Evolutionary conservation across 164 flowering plant genomes (phyloP), one percentile per base, ranked within the genome.

Genomic region (Vitis cinerea): DNA sequence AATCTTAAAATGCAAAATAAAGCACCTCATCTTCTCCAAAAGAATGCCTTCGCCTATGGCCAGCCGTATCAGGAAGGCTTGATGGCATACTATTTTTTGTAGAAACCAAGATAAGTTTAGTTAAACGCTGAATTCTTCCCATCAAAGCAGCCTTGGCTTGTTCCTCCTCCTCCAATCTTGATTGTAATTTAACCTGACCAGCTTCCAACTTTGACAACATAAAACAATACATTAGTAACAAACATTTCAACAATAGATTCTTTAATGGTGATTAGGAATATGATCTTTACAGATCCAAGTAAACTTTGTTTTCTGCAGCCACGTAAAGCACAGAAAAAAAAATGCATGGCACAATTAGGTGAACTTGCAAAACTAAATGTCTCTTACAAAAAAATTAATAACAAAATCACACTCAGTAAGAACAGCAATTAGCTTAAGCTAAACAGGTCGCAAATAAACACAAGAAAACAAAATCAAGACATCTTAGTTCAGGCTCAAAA

Each of bases 161-260:
- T 75, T 93, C 98, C 79, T 93, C 98, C 75, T 93, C 97, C 74
- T 93, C 98, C 79, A 91, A 76, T 80, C 94, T 82, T 71, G 98
- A 90, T 75, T 86, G 94, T 67, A 91, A 66, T 79, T 92, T 89
- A 59, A 88, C 84, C 75, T 92, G 96, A 65, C 95, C 96, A 66
- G 88, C 94, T 83, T 92, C 94, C 66, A 90, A 78, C 97, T 92
- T 81, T 53, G 63, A 57, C 49, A 79, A 29, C 60, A 68, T 4
- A 54, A 23, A 73, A 16, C 50, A 61, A 59, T 8, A 67, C 23
- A 62, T 69, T 12, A 63, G 54, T 61, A 17, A 12, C 27, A 69
- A 31, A 58, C 9, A 59, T 10, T 29, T 16, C n/a, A 52, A 3
- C 9, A n/a, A 5, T 31, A 44, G n/a, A 52, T 16, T 14, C 37